Base-by-base conservation (phyloP, 1,139 yeast species). In the Pichia sp. region DNA sequence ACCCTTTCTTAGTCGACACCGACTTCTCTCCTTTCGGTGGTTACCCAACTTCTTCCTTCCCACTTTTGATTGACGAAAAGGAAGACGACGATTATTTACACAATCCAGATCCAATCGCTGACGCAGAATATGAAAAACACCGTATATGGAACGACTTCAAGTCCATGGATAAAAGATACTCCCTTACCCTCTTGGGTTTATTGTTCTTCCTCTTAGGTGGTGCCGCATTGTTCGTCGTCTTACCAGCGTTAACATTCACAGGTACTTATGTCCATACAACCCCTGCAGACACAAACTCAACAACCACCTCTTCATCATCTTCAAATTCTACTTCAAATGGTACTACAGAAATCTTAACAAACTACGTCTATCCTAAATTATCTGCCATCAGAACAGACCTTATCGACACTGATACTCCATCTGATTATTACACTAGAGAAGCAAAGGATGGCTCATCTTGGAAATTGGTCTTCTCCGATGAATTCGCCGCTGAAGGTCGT, bases 81-180 rank as follows among this genome's bases (percentile, higher is more conserved):
- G 97, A 90, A 67, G 85, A 88, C 3, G 97, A 90, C 68, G 97
- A 90, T 64, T 89, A 87, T 61, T 65, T 90, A 54, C 97, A 90
- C 67, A 90, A 90, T 65, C 97, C 96, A 1, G 96, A 90, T 63
- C 96, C 96, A 10, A 84, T 89, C 35, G 82, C 78, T 40, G 97
- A 90, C 65, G 95, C 94, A 18, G 76, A 81, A 53, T 79, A 83
- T 58, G 94, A 87, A 55, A 81, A 77, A 53, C 75, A 81, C 59
- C 67, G 88, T 54, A 77, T 83, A 57, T 58, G 71, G 53, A 64
- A 77, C 53, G 90, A 83, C 61, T 66, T 83, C 67, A 77, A 78
- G 62, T 65, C 73, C 53, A 71, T 83, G 77, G 87, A 83, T 61
- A 72, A 65, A 59, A 69, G 79, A 57, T 77, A 87, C 40, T 72